These are phyloP conservation scores for Mallotus nudiflorus DNA, from an alignment of 345 rosid species.

Conservation along the genomic window DNA sequence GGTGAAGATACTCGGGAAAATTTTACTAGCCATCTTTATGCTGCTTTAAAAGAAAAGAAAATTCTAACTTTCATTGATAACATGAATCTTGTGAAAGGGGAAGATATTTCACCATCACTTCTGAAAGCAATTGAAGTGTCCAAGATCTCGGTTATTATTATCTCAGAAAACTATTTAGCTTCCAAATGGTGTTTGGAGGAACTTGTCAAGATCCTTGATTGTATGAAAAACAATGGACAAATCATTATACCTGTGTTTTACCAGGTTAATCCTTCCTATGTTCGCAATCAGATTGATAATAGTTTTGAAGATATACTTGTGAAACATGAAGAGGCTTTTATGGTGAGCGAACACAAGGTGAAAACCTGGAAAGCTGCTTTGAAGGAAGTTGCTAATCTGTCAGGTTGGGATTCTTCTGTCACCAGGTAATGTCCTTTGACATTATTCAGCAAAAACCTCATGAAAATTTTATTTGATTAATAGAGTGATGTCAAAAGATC, in stretches of 20 bases:
- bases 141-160: neutral
- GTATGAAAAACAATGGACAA: neutral
- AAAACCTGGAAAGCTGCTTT: no score
- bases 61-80: neutral
- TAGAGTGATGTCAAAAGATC: no score
- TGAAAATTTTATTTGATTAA: no score
- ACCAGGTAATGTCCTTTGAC: no score
- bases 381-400: no score
- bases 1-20: neutral
- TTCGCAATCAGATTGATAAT: no score
- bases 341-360: no score
- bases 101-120: slow-evolving; percentile 1
- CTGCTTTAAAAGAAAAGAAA: neutral
- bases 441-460: no score
- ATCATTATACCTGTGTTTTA: neutral
- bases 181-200: neutral
- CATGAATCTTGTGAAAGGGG: neutral
- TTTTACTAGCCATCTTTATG: neutral
- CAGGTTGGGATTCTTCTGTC: no score
- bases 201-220: neutral
- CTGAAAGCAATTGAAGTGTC: neutral
- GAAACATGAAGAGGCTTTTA: no score
- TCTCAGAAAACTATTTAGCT: neutral
- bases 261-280: neutral
- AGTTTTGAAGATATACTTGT: no score